Evolutionary conservation across 805 yeast species (phyloP).

Genomic region (Metschnikowia vanudenii): DNA sequence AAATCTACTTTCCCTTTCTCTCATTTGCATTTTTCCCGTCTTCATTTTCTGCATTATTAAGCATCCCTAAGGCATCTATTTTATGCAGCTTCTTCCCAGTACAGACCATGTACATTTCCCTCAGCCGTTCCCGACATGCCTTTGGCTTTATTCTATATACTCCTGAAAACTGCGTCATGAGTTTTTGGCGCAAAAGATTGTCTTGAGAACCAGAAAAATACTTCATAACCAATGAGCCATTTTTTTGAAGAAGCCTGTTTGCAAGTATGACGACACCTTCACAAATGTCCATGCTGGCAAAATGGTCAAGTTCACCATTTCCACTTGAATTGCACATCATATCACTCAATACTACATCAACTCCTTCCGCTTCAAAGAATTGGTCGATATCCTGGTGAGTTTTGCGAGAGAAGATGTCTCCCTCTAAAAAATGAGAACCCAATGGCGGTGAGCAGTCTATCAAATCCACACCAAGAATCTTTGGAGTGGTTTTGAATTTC

Average conservation of each 20-base stretch:
- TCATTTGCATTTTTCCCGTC: too few relatives aligned
- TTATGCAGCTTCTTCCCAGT: conserved; percentile 40
- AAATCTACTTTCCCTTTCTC: not conserved
- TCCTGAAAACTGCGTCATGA: conserved; percentile 55
- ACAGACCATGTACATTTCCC: conserved; percentile 80
- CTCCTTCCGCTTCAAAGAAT: conserved; percentile 41
- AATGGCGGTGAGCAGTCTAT: conserved; percentile 35
- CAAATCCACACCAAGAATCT: conserved; percentile 32
- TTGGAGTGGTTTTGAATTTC: conserved; percentile 7
- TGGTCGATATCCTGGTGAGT: conserved; percentile 59
- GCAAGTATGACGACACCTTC: conserved; percentile 85
- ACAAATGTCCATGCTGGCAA: conserved; percentile 84
- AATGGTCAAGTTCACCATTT: conserved; percentile 74
- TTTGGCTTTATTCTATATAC: conserved; percentile 76
- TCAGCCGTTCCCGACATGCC: conserved; percentile 76
- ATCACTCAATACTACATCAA: conserved; percentile 55
- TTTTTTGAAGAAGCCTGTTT: conserved; percentile 61
- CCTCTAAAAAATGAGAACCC: conserved; percentile 39
- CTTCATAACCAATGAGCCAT: conserved; percentile 80
- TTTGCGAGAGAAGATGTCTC: conserved; percentile 35
- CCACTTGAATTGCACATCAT: conserved; percentile 97
- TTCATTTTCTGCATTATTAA: too few relatives aligned
- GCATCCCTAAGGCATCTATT: not conserved
- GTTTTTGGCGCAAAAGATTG: conserved; percentile 52
- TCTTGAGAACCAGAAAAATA: conserved; percentile 85